These are phyloP conservation scores for Selenicereus undatus DNA, from an alignment of 148 eudicot genomes.

Conservation along the genomic window DNA sequence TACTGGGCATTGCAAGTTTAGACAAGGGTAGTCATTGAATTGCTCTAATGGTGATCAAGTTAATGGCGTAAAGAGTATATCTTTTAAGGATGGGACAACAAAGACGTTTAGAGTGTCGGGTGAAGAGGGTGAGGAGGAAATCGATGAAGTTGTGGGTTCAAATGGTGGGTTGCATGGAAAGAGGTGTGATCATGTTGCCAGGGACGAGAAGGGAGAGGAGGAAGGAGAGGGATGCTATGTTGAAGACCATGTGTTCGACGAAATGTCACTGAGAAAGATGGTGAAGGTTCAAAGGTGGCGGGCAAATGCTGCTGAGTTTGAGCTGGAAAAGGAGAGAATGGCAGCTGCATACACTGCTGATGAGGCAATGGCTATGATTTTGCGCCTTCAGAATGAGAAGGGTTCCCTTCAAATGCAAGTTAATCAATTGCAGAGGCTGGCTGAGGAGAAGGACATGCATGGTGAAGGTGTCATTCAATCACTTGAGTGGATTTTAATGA, in stretches of 20 bases:
- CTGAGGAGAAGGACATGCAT: slow-evolving; percentile 68
- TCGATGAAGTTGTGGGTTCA: slow-evolving; percentile 26
- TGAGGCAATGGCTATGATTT: slow-evolving; percentile 91
- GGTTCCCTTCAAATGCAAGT: slow-evolving; percentile 54
- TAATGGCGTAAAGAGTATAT: slow-evolving; percentile 9
- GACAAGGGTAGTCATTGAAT: slow-evolving; percentile 29
- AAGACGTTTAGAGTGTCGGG: slow-evolving; percentile 17
- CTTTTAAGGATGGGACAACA: slow-evolving; percentile 19
- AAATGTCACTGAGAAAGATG: slow-evolving; percentile 54
- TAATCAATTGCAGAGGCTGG: slow-evolving; percentile 52
- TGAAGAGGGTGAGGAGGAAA: slow-evolving; percentile 25
- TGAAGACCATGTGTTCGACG: slow-evolving; percentile 54
- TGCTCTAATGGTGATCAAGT: slow-evolving; percentile 18
- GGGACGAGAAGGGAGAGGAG: slow-evolving; percentile 22
- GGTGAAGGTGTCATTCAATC: slow-evolving; percentile 80
- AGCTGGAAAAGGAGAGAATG: slow-evolving; percentile 72
- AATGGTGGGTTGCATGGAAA: slow-evolving; percentile 12
- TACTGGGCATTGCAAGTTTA: slow-evolving; percentile 33
- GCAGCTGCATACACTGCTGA: slow-evolving; percentile 74
- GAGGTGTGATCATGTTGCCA: slow-evolving; percentile 11
- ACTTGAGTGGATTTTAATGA: slow-evolving; percentile 56
- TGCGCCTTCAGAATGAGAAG: slow-evolving; percentile 73
- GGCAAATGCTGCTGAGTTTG: slow-evolving; percentile 41
- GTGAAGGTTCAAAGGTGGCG: slow-evolving; percentile 47
- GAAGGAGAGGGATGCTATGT: slow-evolving; percentile 25